Evolutionary conservation across 2,329 filamentous ascomycete genomes (phyloP), one percentile per base, ranked within the genome.

Genomic region (Hypoxylon sp.): DNA sequence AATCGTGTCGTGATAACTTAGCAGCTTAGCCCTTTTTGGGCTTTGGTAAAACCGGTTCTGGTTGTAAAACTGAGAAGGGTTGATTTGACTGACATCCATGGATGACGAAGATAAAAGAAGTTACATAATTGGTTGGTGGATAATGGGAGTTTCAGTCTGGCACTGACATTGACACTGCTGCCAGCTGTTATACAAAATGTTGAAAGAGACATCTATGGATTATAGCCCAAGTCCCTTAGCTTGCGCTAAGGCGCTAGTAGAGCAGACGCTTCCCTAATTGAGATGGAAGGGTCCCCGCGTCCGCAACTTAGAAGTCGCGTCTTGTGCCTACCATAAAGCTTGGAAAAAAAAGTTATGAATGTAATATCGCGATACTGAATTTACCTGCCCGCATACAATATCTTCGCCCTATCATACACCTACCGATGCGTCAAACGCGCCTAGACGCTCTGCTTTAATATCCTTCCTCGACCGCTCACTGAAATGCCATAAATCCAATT

Each of bases 401-500:
- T 19, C 17, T 28, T 23, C 9, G 23, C 56, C 25, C 11, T 43
- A 57, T 14, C 25, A 1, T 41, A 30, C 17, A 6, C 32, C 49
- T 53, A 17, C 25, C 45, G 13, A 59, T 60, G 30, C 32, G 41
- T 51, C 30, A 13, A n/a, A 62, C 55, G 53, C 38, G 52, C 41
- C 7, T 23, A 50, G 21, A 41, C 38, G 46, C 17, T n/a, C 41
- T 19, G 11, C 10, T 53, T 41, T 65, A 32, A 57, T 17, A 62
- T 53, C 41, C 4, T 28, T 28, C 46, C 19, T 9, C 9, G 28
- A 9, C 19, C 11, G 3, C 45, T 51, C 34, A 61, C 41, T 69
- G 67, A 69, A 45, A 60, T 66, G 55, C 43, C 55, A 57, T 62
- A 62, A 55, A 30, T 49, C 41, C 55, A 60, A 60, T 53, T 58